Base-by-base conservation (phyloP, 2,329 filamentous ascomycete genomes). In the Endocalyx cinctus region DNA sequence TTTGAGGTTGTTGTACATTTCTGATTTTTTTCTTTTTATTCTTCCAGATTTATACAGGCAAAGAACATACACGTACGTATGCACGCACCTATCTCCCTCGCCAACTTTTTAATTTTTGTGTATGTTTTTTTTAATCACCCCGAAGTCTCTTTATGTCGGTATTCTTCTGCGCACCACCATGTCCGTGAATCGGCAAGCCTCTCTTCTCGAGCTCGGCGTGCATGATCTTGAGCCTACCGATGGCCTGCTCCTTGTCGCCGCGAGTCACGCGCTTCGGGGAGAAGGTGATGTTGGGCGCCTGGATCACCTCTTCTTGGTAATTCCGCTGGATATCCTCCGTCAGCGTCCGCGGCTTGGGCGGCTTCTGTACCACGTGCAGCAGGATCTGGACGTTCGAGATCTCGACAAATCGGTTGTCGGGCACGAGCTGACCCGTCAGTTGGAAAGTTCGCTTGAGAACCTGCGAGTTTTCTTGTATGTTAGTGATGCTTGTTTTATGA, bases 211-310 rank as follows among this genome's bases (percentile, higher is more conserved):
- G 66, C 60, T 87, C 82, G 51, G 79, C 66, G 57, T 84, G 74
- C 51, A 90, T 86, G 31, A 88, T 59, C 75, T 92, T 92, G 77
- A 82, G 85, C 50, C 85, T 70, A 17, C 87, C 87, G 26, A 85
- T 57, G 30, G 75, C 70, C 48, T 74, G 77, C 60, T 90, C 84
- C 57, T 77, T 79, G 57, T 90, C 76, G 20, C 84, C 77, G 8
- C 78, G 74, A 6, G 79, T 88, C 39, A 86, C 66, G 49, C 81
- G 79, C 45, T 72, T 72, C 17, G 62, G 57, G 46, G 75, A 74
- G 15, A 95, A 64, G 46, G 71, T 72, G 27, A 96, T 80, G 53
- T 96, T 96, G 41, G 63, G 49, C n/a, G n/a, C n/a, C 19, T 86
- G 62, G 13, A 68, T 54, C 27, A 67, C 58, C 29, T 57, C 40